Base-by-base conservation (phyloP, 2,329 filamentous ascomycete species). In the Monilinia laxa region DNA sequence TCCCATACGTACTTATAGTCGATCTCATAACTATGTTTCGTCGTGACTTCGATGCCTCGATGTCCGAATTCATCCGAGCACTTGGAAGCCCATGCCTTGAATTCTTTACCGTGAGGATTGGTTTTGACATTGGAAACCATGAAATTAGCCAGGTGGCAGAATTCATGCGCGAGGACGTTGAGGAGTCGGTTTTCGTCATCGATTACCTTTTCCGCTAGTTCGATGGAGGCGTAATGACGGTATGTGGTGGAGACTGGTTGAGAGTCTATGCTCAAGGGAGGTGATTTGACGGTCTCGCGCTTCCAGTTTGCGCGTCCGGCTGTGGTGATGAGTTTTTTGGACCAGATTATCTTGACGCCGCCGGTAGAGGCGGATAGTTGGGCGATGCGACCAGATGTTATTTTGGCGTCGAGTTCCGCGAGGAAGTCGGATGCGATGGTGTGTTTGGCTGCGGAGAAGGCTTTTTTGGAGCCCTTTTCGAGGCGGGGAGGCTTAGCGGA, bases 111-210 rank as follows among this genome's bases (percentile, higher is more conserved):
- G 76, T 97, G 93, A 0, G 93, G 92, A 69, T 91, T 89, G 66
- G 87, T 88, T 54, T 86, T 88, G 47, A 93, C 81, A 47, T 88
- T 87, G 59, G 84, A 89, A 70, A 98, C 81, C 87, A 98, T 96
- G 77, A 94, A 97, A 73, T 93, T 96, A 54, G 92, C 89, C 1
- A 98, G 81, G 75, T 99, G 95, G 77, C 95, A 98, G 80, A 95
- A 98, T 74, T 99, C 95, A 77, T 99, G 95, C 0, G 94, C 92
- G n/a, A 98, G 80, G 0, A 95, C 93, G 77, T 97, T 97, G 70
- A 95, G 83, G 1, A 98, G 84, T 3, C 92, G 87, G 67, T 90
- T 79, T 71, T 91, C 86, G 73, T 89, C 85, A 75, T 92, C 87
- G 69, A 98, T 93, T 57, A 97, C 89, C 76, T 96, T 96, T 65